A percentile compares a stretch with the other conserved stretches of the same genome.
phyloP scores from a whole-genome alignment of 2,329 filamentous ascomycete genomes.

The Ilyonectria mors-panacis region DNA sequence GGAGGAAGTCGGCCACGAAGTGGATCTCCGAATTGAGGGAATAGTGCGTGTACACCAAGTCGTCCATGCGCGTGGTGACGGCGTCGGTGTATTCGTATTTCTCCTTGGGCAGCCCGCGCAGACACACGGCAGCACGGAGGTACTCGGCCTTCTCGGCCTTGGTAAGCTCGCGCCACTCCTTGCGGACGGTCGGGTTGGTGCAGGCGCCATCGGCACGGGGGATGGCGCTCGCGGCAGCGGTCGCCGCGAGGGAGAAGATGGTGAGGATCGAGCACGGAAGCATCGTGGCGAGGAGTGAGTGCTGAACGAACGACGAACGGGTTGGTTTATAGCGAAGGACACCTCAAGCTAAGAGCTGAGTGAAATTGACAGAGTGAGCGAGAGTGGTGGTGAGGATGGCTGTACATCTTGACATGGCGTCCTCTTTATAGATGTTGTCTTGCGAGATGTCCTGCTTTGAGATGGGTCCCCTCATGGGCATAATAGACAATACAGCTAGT shows the following conservation, averaged over 20 bases:
- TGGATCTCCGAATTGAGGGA: background rate
- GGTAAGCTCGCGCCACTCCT: background rate
- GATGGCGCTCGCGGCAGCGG: background rate
- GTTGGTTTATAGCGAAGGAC: background rate
- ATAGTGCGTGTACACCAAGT: background rate
- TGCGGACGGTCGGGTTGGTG: background rate
- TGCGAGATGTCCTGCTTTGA: background rate
- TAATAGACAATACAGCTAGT: background rate
- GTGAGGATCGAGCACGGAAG: background rate
- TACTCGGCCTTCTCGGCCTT: background rate
- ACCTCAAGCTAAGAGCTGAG: background rate
- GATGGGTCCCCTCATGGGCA: background rate
- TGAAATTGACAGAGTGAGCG: background rate
- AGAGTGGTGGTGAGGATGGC: background rate
- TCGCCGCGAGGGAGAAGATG: background rate
- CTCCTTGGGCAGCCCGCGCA: background rate
- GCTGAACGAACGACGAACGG: background rate
- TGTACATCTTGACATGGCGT: background rate
- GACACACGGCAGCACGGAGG: background rate
- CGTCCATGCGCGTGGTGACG: background rate
- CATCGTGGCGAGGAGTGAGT: background rate
- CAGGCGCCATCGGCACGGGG: background rate
- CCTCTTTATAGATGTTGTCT: background rate
- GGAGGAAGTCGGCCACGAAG: constrained; percentile 4
- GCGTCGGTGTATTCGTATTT: background rate